Evolutionary conservation across 1,284 basidiomycete species (phyloP), one percentile per base, ranked within the genome.

Genomic region (Quambalaria eucalypti): DNA sequence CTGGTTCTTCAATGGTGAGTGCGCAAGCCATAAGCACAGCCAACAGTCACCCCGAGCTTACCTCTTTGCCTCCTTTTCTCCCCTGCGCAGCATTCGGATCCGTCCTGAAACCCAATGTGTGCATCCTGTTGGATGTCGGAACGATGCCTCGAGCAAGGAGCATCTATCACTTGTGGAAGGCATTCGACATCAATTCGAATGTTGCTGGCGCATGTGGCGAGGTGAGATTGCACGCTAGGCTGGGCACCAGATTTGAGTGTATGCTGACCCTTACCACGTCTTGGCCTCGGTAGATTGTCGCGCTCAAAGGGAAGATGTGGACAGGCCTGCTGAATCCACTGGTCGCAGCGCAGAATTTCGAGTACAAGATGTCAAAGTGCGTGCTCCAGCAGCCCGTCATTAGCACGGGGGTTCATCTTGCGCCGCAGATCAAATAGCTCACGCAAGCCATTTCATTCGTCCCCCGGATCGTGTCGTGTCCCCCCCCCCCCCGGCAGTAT

Each of bases 171-270:
- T 79, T 97, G 9, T 96, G 92, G 92, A 95, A 96, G 77, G 87
- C 89, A 3, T 96, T 97, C 62, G 91, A 96, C 73, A 87, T 91
- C 77, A 91, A 95, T 77, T 88, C 87, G 28, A 92, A 93, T 63
- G 89, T 95, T 30, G 92, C 90, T 0, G 92, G 93, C 28, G 92
- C 93, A 4, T 95, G 90, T 71, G 91, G 91, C n/a, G 91, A 95
- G n/a, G n/a, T n/a, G n/a, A n/a, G 53, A 16, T 33, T 7, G 16
- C 30, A 33, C 16, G 30, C 16, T 7, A 7, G 7, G 30, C 8
- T 16, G 23, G n/a, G 42, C 28, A 46, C 42, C 28, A 8, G 21
- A 28, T 14, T 46, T 7, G n/a, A n/a, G n/a, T n/a, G n/a, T n/a
- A n/a, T n/a, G n/a, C n/a, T n/a, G n/a, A n/a, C n/a, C n/a, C n/a